Percentiles rank a stretch among this genome's conserved stretches.
phyloP scores from a whole-genome alignment of 2,329 filamentous ascomycete species.

The Neodidymelliopsis sp. region DNA sequence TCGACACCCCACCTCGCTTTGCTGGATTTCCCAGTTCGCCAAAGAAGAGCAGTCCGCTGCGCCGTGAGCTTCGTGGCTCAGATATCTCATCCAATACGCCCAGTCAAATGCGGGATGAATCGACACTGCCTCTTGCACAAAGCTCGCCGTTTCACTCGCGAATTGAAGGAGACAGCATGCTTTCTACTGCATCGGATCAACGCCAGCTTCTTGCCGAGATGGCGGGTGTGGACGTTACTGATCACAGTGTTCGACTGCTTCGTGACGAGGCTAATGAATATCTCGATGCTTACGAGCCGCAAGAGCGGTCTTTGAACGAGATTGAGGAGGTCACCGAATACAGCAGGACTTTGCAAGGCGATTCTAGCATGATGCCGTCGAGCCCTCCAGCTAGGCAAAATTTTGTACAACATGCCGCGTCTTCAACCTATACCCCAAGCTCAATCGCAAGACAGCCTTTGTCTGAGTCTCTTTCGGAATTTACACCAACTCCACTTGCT shows the following conservation, averaged over 20 bases:
- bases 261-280: conserved; percentile 46
- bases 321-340: conserved; percentile 47
- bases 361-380: conserved; percentile 26
- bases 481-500: conserved; percentile 23
- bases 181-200: conserved; percentile 41
- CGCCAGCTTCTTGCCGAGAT: conserved; percentile 43
- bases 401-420: conserved; percentile 27
- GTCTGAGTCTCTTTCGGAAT: conserved; percentile 3
- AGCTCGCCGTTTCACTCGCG: conserved; percentile 47
- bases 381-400: conserved; percentile 30
- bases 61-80: conserved; percentile 37
- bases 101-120: conserved; percentile 35
- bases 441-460: conserved; percentile 2
- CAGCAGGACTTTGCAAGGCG: conserved; percentile 31
- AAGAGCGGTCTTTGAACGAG: conserved; percentile 41
- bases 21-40: conserved; percentile 35
- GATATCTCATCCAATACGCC: conserved; percentile 34
- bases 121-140: conserved; percentile 36
- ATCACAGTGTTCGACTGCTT: conserved; percentile 38
- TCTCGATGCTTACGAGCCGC: conserved; percentile 43
- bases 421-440: conserved; percentile 20
- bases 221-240: conserved; percentile 33
- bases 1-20: conserved; percentile 43
- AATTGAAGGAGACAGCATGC: conserved; percentile 35
- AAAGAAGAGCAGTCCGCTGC: conserved; percentile 46